Evolutionary conservation across 1,284 basidiomycete species (phyloP).

Genomic region (Moniliophthora roreri): DNA sequence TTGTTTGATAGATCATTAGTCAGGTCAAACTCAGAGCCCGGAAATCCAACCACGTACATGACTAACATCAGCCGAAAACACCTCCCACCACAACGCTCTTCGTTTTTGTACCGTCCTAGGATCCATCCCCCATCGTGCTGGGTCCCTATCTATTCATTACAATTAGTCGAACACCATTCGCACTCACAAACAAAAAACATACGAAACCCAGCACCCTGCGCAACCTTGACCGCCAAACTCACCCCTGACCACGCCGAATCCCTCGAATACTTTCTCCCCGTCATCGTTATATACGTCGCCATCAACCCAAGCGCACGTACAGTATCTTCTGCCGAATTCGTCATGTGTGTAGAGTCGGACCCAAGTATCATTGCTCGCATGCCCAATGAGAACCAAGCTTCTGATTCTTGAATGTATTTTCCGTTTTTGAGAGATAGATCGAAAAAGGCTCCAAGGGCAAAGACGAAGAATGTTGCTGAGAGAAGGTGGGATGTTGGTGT

Average conservation of each 20-base stretch:
- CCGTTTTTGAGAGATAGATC: constrained; percentile 40
- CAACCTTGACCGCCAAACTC: constrained; percentile 47
- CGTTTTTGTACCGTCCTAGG: constrained; percentile 43
- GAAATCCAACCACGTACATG: constrained; percentile 31
- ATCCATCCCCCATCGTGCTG: constrained; percentile 49
- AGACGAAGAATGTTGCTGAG: constrained; percentile 48
- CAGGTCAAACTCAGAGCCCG: too few relatives aligned
- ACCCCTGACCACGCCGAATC: constrained; percentile 51
- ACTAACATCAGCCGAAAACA: constrained; percentile 45
- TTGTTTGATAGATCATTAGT: too few relatives aligned
- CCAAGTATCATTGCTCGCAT: constrained; percentile 45
- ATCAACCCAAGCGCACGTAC: constrained; percentile 53
- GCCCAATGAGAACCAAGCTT: constrained; percentile 19
- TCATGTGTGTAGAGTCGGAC: constrained; percentile 20
- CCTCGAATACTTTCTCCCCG: constrained; percentile 43
- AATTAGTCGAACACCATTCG: not conserved
- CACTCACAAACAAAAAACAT: constrained; percentile 19
- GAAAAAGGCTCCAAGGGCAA: constrained; percentile 52
- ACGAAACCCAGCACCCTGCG: constrained; percentile 38
- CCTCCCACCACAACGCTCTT: constrained; percentile 53
- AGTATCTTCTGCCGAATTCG: constrained; percentile 31
- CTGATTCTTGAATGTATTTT: not conserved
- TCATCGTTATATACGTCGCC: constrained; percentile 50
- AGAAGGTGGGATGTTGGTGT: constrained; percentile 40
- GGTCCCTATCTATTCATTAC: constrained; percentile 45